A percentile compares a stretch with the other conserved stretches of the same genome.
Evolutionary conservation across 495 filamentous ascomycete genomes (phyloP).

Genomic region (Daldinia decipiens): DNA sequence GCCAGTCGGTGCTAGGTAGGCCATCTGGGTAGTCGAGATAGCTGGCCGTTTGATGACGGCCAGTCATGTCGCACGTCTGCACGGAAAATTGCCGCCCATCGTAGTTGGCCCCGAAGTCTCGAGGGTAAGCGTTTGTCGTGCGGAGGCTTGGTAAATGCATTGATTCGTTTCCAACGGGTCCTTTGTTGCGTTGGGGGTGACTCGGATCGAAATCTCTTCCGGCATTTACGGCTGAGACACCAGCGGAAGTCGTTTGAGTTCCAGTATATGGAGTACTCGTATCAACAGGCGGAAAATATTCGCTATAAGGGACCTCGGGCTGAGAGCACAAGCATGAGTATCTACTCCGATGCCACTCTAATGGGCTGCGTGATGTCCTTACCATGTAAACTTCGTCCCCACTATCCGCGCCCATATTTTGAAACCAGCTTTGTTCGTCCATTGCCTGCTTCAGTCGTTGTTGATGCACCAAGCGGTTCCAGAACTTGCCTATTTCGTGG

Average conservation of each 20-base stretch:
- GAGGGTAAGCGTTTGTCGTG: slow-evolving; percentile 41
- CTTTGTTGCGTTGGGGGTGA: slow-evolving; percentile 46
- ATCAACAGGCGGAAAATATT: slow-evolving; percentile 22
- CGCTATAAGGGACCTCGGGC: slow-evolving; percentile 36
- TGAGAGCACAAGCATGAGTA: slow-evolving; percentile 38
- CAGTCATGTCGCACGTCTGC: slow-evolving; percentile 26
- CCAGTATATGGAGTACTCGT: slow-evolving; percentile 34
- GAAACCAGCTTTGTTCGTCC: slow-evolving; percentile 41
- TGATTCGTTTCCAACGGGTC: slow-evolving; percentile 40
- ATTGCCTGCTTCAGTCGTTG: slow-evolving; percentile 32
- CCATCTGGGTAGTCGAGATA: slow-evolving; percentile 37
- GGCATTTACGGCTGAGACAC: slow-evolving; percentile 47
- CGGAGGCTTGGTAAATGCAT: slow-evolving; percentile 42
- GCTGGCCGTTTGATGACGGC: neutral
- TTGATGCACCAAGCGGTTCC: slow-evolving; percentile 37
- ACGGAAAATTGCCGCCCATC: slow-evolving; percentile 28
- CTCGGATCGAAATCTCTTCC: slow-evolving; percentile 46
- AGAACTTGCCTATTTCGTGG: slow-evolving; percentile 4
- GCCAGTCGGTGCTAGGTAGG: slow-evolving; percentile 19
- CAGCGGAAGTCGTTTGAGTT: slow-evolving; percentile 43
- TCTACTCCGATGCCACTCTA: slow-evolving; percentile 19
- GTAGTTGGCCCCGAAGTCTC: slow-evolving; percentile 31
- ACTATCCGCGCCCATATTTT: slow-evolving; percentile 41
- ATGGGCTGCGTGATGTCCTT: slow-evolving; percentile 28
- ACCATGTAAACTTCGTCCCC: slow-evolving; percentile 43